Conservation (phyloP, 2,329 filamentous ascomycete species). For the Stenocarpella maydis region DNA sequence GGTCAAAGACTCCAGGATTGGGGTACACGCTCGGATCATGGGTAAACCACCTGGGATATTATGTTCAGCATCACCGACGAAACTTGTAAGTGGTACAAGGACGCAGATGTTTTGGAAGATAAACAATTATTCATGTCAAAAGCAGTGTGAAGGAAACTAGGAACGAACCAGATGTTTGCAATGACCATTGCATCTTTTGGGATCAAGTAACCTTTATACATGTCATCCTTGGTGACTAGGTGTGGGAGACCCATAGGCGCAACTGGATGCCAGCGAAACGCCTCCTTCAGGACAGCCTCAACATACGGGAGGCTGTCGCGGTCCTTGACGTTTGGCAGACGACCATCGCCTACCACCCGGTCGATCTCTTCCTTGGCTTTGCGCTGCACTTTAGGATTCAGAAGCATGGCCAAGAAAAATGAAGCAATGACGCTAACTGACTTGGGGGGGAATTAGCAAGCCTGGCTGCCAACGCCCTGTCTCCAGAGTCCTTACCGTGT, state of each 20-base stretch:
- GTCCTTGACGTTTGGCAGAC: slow-evolving; percentile 42
- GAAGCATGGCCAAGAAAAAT: slow-evolving; percentile 58
- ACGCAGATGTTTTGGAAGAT: not conserved
- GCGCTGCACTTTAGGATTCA: slow-evolving; percentile 54
- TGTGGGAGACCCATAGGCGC: slow-evolving; percentile 49
- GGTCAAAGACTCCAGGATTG: slow-evolving; percentile 33
- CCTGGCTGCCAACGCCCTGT: too few species aligned
- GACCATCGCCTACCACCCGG: slow-evolving; percentile 40
- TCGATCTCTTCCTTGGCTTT: slow-evolving; percentile 38
- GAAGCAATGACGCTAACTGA: slow-evolving; percentile 45
- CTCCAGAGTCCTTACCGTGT: slow-evolving; percentile 43
- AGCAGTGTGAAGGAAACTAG: not conserved
- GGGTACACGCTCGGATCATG: slow-evolving; percentile 33
- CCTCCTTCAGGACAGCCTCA: slow-evolving; percentile 44
- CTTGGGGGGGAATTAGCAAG: not conserved
- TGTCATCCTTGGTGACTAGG: slow-evolving; percentile 45
- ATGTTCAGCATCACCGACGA: not conserved
- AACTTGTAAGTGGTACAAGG: not conserved
- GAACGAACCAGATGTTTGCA: slow-evolving; percentile 36
- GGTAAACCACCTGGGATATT: slow-evolving; percentile 38
- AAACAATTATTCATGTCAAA: too few species aligned
- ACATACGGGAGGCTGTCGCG: slow-evolving; percentile 43
- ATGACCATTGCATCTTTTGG: slow-evolving; percentile 40
- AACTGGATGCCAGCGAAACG: slow-evolving; percentile 44
- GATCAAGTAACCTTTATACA: slow-evolving; percentile 41